These are phyloP conservation scores for Sporothrix pallida DNA, from an alignment of 2,329 filamentous ascomycete genomes.

Conservation along the genomic window DNA sequence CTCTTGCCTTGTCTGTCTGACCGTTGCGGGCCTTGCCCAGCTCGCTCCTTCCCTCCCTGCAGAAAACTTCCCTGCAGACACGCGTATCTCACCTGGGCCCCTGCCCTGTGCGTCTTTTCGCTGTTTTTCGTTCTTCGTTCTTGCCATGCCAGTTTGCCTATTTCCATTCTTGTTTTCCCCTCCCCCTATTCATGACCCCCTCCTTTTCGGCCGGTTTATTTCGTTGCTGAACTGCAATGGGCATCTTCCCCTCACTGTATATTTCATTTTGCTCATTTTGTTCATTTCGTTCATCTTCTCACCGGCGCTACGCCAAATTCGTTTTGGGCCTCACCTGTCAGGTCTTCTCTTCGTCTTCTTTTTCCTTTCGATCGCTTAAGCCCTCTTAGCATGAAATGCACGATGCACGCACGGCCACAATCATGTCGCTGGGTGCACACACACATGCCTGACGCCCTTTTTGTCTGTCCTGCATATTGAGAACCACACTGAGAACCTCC, in stretches of 20 bases:
- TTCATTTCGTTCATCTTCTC: constrained; percentile 6
- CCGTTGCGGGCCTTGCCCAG: constrained; percentile 23
- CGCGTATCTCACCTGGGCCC: constrained; percentile 16
- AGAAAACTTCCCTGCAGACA: constrained; percentile 17
- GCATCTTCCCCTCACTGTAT: constrained; percentile 23
- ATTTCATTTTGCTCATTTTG: background rate
- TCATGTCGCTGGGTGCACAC: constrained; percentile 3
- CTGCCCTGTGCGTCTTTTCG: constrained; percentile 23
- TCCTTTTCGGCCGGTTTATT: constrained; percentile 21
- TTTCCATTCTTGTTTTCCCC: background rate
- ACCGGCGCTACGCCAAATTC: constrained; percentile 24
- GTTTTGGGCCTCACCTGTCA: constrained; percentile 9
- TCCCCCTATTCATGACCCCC: constrained; percentile 22
- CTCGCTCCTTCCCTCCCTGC: constrained; percentile 15
- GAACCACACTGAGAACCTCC: background rate
- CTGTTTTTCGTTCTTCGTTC: background rate
- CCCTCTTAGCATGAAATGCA: constrained; percentile 26
- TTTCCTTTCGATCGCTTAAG: constrained; percentile 23
- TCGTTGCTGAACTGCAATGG: constrained; percentile 2
- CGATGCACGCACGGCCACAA: constrained; percentile 31
- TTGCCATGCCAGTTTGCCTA: constrained; percentile 21
- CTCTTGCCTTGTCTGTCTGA: background rate
- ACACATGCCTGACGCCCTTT: background rate
- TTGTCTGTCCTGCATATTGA: background rate
- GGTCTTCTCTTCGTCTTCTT: constrained; percentile 27